These are phyloP conservation scores for Solanum virginianum DNA, from an alignment of 257 asterid species.

Conservation along the genomic window DNA sequence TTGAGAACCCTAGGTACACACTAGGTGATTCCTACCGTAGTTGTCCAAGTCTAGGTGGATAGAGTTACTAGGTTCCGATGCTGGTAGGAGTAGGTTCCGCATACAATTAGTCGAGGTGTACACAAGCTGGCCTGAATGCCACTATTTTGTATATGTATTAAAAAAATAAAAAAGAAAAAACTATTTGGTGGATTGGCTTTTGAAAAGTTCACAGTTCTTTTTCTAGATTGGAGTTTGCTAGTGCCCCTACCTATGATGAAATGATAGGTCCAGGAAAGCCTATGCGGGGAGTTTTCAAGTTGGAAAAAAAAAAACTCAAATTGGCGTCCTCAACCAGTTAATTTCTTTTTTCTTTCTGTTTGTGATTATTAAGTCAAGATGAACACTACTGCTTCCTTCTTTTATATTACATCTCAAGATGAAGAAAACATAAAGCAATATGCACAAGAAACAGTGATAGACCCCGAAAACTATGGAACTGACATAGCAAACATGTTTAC, in stretches of 20 bases:
- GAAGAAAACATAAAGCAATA: background rate
- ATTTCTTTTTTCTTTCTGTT: background rate
- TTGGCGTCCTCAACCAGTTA: background rate
- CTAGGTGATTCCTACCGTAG: background rate
- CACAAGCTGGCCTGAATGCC: background rate
- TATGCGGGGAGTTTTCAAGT: background rate
- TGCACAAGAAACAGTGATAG: background rate
- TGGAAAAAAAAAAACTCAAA: background rate
- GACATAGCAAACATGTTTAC: background rate
- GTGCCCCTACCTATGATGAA: background rate
- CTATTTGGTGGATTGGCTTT: background rate
- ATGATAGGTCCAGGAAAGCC: background rate
- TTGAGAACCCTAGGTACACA: background rate
- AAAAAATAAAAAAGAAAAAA: background rate
- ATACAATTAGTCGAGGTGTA: background rate
- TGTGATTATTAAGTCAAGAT: background rate
- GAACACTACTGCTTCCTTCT: background rate
- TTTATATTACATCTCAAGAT: background rate
- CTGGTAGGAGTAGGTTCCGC: background rate
- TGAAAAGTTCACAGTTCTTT: background rate
- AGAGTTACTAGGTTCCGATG: background rate
- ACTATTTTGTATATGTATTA: background rate
- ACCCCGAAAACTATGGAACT: background rate
- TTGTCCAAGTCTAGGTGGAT: background rate
- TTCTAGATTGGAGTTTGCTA: background rate